Conservation (phyloP, 1,284 basidiomycete genomes). For the Flammula alnicola region DNA sequence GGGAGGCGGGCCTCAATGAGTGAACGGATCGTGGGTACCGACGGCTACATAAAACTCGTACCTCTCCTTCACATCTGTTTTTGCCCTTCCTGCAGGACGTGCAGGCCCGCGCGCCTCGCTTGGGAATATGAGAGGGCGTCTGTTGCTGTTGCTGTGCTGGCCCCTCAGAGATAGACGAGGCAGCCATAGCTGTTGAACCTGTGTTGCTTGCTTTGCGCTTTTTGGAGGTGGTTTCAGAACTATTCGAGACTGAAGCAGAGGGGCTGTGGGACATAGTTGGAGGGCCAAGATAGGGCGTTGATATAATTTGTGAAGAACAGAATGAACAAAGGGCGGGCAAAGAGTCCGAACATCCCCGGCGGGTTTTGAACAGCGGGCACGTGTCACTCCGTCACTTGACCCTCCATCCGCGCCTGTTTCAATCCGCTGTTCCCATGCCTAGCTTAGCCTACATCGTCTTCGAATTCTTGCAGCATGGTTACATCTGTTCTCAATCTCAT, state of each 20-base stretch:
- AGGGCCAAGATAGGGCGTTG: constrained; percentile 20
- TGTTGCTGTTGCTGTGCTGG: constrained; percentile 32
- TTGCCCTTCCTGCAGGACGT: constrained; percentile 88
- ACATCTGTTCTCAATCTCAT: constrained; percentile 2
- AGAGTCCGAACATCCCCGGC: constrained; percentile 29
- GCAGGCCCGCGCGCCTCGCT: constrained; percentile 80
- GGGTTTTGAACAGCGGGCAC: constrained; percentile 24
- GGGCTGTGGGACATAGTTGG: constrained; percentile 49
- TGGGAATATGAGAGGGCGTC: constrained; percentile 63
- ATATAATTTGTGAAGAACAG: constrained; percentile 26
- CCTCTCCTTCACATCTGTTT: constrained; percentile 92
- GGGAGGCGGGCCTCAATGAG: constrained; percentile 65
- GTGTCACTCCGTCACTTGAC: constrained; percentile 39
- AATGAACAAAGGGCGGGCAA: constrained; percentile 26
- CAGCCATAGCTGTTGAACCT: constrained; percentile 28
- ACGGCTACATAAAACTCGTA: constrained; percentile 40
- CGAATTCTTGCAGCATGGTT: constrained; percentile 16
- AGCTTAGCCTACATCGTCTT: constrained; percentile 10
- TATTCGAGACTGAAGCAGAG: constrained; percentile 45
- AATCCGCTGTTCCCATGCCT: too few relatives aligned
- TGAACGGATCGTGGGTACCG: constrained; percentile 40
- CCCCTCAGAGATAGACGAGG: constrained; percentile 29
- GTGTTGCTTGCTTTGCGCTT: constrained; percentile 41
- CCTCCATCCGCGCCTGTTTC: constrained; percentile 13
- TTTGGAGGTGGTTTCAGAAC: constrained; percentile 43